A percentile compares a stretch with the other conserved stretches of the same genome.
Conservation (phyloP, 139 green algal genomes). For the Limnomonas spitsbergensis region DNA sequence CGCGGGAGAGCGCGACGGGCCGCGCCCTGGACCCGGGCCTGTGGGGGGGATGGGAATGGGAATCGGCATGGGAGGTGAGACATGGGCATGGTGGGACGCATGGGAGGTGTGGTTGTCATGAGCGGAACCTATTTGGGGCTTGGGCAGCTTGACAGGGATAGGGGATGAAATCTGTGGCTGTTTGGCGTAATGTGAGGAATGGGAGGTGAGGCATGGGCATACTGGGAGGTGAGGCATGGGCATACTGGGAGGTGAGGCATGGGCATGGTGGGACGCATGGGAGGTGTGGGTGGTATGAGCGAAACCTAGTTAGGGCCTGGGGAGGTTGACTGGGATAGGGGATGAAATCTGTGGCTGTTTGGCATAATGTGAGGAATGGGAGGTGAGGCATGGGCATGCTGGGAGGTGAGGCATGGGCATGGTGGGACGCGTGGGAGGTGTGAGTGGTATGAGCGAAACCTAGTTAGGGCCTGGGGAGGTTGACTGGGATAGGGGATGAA, state of each 20-base stretch:
- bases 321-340: too few species aligned
- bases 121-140: conserved; percentile 14
- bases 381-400: not conserved
- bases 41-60: conserved; percentile 17
- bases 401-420: conserved; percentile 21
- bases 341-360: too few species aligned
- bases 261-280: conserved; percentile 32
- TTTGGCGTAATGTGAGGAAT: too few species aligned
- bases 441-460: conserved; percentile 23
- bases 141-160: not conserved
- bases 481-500: too few species aligned
- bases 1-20: not conserved
- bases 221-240: conserved; percentile 8
- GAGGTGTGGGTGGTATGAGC: conserved; percentile 23
- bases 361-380: too few species aligned
- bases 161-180: too few species aligned
- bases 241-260: conserved; percentile 1
- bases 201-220: not conserved
- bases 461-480: not conserved
- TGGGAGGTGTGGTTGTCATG: conserved; percentile 28
- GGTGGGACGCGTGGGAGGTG: conserved; percentile 27
- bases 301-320: conserved; percentile 5
- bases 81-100: conserved; percentile 25
- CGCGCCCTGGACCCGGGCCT: not conserved
- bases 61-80: conserved; percentile 12